Conservation (phyloP, 225 moss, liverwort and hornwort genomes). For the Pseudoscleropodium purum region DNA sequence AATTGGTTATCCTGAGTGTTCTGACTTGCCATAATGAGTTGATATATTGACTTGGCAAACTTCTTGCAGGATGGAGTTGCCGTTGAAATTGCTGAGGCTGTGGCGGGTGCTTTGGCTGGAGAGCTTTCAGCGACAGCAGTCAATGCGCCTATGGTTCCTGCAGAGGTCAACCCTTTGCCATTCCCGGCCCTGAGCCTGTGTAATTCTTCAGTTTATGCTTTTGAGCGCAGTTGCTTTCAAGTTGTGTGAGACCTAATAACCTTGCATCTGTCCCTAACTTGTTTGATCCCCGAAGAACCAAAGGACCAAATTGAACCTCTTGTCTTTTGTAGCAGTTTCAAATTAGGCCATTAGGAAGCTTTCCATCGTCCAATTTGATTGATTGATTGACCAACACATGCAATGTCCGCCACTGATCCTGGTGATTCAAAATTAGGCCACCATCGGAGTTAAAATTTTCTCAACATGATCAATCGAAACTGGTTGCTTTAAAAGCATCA, state of each 20-base stretch:
- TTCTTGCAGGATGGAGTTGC: slow-evolving; percentile 78
- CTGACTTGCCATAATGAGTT: neutral
- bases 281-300: neutral
- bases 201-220: neutral
- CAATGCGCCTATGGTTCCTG: slow-evolving; percentile 89
- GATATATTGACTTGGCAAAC: neutral
- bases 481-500: neutral
- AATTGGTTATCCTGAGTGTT: neutral
- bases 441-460: neutral
- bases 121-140: slow-evolving; percentile 88
- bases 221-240: neutral
- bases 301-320: neutral
- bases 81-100: slow-evolving; percentile 86
- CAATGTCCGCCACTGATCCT: neutral
- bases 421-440: neutral
- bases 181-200: neutral
- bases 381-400: neutral
- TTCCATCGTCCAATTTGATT: neutral
- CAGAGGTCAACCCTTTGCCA: slow-evolving; percentile 33
- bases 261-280: neutral
- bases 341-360: neutral
- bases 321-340: neutral
- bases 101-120: slow-evolving; percentile 74
- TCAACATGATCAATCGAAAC: neutral
- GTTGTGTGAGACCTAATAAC: neutral